Percentiles rank a stretch among this genome's conserved stretches.
Conservation (phyloP, 108 stramenopile genomes). For the Fragilaria radians region DNA sequence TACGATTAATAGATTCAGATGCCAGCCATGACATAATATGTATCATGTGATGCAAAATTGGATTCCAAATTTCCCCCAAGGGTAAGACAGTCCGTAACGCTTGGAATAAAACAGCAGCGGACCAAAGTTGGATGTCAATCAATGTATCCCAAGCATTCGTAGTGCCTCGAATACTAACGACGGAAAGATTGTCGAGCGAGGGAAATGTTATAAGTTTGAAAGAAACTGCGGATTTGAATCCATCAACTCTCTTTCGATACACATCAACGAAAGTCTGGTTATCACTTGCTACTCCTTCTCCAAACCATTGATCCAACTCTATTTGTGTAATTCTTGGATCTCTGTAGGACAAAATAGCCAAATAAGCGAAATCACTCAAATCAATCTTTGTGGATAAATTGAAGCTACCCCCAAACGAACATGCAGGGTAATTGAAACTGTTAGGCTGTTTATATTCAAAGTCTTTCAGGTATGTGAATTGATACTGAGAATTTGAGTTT, state of each 20-base stretch:
- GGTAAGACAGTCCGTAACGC: conserved; percentile 48
- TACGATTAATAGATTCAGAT: conserved; percentile 21
- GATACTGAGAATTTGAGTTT: background rate
- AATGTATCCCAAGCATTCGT: conserved; percentile 62
- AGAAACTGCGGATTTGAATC: conserved; percentile 35
- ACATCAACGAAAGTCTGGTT: conserved; percentile 38
- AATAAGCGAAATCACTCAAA: conserved; percentile 38
- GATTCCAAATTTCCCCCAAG: conserved; percentile 53
- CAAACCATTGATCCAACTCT: conserved; percentile 56
- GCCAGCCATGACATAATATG: conserved; percentile 20
- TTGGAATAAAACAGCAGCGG: conserved; percentile 55
- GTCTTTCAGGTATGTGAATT: background rate
- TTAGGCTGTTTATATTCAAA: conserved; percentile 20
- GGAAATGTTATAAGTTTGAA: conserved; percentile 54
- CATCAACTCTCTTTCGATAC: conserved; percentile 23
- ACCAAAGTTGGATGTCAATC: conserved; percentile 69
- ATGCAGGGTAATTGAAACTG: conserved; percentile 8
- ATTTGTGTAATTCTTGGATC: conserved; percentile 16
- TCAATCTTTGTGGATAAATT: conserved; percentile 7
- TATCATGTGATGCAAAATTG: conserved; percentile 49
- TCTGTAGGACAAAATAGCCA: conserved; percentile 25
- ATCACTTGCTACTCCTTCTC: conserved; percentile 33
- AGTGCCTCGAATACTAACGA: conserved; percentile 73
- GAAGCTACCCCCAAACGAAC: conserved; percentile 1
- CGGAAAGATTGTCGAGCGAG: conserved; percentile 16